phyloP scores from a whole-genome alignment of 208 protist species.

The Balamuthia mandrillaris region DNA sequence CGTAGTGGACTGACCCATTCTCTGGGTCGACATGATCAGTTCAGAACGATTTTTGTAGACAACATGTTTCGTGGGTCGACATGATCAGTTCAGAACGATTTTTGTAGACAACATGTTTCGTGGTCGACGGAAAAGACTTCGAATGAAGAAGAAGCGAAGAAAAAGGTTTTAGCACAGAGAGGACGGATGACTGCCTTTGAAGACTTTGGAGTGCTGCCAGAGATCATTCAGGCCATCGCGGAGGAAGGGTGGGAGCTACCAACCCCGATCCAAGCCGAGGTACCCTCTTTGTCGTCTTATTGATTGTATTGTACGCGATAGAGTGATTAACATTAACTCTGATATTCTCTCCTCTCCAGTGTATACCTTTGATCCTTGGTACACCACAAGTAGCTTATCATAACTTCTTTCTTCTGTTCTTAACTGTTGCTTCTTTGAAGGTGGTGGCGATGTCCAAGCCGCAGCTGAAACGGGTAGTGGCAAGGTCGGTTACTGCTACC shows the following conservation, averaged over 20 bases:
- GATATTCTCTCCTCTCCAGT: too few species aligned
- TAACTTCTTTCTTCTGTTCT: too few species aligned
- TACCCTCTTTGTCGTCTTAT: conserved; percentile 54
- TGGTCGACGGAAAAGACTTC: too few species aligned
- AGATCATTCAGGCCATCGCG: conserved; percentile 62
- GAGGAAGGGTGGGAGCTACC: conserved; percentile 65
- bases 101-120: too few species aligned
- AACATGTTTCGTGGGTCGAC: too few species aligned
- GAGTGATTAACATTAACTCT: neutral
- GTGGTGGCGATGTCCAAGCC: neutral
- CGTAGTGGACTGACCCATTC: too few species aligned
- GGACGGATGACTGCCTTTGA: conserved; percentile 68
- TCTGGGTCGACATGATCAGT: too few species aligned
- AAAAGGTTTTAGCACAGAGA: too few species aligned
- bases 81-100: too few species aligned
- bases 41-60: too few species aligned
- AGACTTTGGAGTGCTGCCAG: conserved; percentile 66
- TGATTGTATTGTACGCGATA: neutral
- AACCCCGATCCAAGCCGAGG: conserved; percentile 64
- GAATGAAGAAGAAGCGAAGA: neutral
- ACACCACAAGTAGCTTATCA: neutral
- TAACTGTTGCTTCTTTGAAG: too few species aligned
- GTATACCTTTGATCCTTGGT: neutral
- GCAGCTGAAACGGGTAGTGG: conserved; percentile 69
- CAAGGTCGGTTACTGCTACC: conserved; percentile 58